Conservation (phyloP, 345 rosid species). For the Lagerstroemia speciosa region DNA sequence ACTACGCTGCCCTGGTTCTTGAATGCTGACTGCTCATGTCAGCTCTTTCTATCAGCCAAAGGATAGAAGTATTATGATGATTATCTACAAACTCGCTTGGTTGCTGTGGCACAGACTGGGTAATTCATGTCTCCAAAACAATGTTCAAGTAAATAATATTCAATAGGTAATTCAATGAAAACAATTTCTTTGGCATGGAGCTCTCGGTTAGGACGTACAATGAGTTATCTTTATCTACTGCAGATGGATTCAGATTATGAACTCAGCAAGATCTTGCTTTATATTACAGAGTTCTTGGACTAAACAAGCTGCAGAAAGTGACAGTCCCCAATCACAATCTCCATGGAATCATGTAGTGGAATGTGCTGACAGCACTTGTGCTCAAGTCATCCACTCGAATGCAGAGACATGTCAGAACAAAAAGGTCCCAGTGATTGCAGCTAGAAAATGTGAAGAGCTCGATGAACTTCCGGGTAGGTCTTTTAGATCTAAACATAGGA, state of each 20-base stretch:
- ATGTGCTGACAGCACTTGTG: slow-evolving; percentile 68
- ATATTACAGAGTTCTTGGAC: slow-evolving; percentile 57
- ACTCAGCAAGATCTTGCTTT: background rate
- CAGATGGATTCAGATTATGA: background rate
- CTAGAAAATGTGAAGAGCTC: slow-evolving; percentile 15
- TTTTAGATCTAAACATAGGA: background rate
- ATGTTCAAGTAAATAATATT: too few relatives aligned
- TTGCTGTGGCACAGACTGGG: too few relatives aligned
- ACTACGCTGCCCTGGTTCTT: background rate
- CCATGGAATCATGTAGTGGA: slow-evolving; percentile 28
- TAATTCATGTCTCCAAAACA: too few relatives aligned
- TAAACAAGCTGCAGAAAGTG: slow-evolving; percentile 36
- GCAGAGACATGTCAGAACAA: slow-evolving; percentile 32
- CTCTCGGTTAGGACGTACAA: too few relatives aligned
- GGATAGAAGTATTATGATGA: too few relatives aligned
- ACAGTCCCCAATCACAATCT: slow-evolving; percentile 25
- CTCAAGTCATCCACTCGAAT: slow-evolving; percentile 47
- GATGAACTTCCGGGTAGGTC: slow-evolving; percentile 23
- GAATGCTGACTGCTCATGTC: background rate
- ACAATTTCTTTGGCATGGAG: background rate
- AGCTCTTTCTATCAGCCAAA: too few relatives aligned
- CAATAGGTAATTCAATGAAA: background rate
- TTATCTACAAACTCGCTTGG: too few relatives aligned
- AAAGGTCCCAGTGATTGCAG: slow-evolving; percentile 16
- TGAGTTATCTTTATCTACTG: background rate